phyloP scores from a whole-genome alignment of 352 stramenopile genomes.

The Blastocystis sp. region DNA sequence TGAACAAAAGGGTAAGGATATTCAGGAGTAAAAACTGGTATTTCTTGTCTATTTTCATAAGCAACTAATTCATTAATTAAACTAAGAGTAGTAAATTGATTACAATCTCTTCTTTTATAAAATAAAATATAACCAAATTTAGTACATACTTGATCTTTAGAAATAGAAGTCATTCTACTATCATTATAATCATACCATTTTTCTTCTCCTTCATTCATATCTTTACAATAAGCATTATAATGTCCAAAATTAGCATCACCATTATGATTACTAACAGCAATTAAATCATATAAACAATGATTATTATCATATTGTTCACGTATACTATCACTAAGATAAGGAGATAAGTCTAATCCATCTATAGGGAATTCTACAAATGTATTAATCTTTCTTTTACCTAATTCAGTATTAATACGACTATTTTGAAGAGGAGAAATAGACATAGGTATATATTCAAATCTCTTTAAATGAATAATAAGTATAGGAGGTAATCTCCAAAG shows the following conservation, averaged over 20 bases:
- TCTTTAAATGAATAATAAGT: slow-evolving; percentile 25
- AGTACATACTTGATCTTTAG: slow-evolving; percentile 4
- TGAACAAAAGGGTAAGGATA: too few relatives aligned
- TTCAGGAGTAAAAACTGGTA: too few relatives aligned
- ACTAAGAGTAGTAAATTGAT: too few relatives aligned
- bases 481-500: slow-evolving; percentile 23
- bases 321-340: slow-evolving; percentile 11
- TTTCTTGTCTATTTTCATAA: too few relatives aligned
- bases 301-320: slow-evolving; percentile 5
- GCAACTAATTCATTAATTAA: too few relatives aligned
- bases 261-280: slow-evolving; percentile 32
- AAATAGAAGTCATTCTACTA: neutral
- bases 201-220: slow-evolving; percentile 27
- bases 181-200: slow-evolving; percentile 33
- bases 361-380: slow-evolving; percentile 17
- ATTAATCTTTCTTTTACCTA: slow-evolving; percentile 20
- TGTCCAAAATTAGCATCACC: slow-evolving; percentile 24
- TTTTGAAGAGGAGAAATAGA: too few relatives aligned
- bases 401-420: too few relatives aligned
- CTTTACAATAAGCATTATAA: slow-evolving; percentile 25
- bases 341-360: slow-evolving; percentile 3
- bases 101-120: slow-evolving; percentile 9
- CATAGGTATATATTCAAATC: slow-evolving; percentile 22
- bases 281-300: slow-evolving; percentile 16
- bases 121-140: slow-evolving; percentile 20